Evolutionary conservation across 164 flowering plant species (phyloP).

Genomic region (Berberis thunbergii): DNA sequence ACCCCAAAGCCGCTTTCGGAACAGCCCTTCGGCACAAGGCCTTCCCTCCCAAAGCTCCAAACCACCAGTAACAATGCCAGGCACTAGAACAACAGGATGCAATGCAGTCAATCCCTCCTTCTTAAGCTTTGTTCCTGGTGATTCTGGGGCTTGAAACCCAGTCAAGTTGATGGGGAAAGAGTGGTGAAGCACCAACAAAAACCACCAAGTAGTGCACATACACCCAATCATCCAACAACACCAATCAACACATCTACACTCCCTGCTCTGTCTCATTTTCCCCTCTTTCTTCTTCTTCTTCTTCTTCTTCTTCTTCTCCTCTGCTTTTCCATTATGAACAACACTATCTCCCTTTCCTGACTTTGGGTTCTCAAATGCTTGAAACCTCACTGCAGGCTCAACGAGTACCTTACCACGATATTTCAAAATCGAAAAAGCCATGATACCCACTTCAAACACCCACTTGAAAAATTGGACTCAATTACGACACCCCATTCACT

Average conservation of each 20-base stretch:
- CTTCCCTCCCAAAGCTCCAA: constrained; percentile 19
- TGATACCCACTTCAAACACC: constrained; percentile 15
- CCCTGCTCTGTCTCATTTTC: constrained; percentile 17
- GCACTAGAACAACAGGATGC: constrained; percentile 16
- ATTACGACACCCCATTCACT: constrained; percentile 12
- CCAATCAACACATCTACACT: constrained; percentile 53
- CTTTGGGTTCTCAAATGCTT: constrained; percentile 13
- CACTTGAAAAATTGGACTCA: neutral
- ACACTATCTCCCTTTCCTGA: neutral
- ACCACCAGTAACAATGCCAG: constrained; percentile 19
- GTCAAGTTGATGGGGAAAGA: constrained; percentile 35
- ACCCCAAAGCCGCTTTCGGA: constrained; percentile 69
- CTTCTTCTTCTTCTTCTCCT: constrained; percentile 14
- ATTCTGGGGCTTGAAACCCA: constrained; percentile 35
- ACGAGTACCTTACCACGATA: constrained; percentile 40
- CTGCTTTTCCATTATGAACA: constrained; percentile 11
- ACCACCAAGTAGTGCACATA: constrained; percentile 70
- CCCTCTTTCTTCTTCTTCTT: constrained; percentile 14
- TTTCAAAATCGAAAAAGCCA: constrained; percentile 50
- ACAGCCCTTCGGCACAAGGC: constrained; percentile 67
- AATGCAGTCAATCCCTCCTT: constrained; percentile 11
- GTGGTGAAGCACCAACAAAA: constrained; percentile 41
- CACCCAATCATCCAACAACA: constrained; percentile 66
- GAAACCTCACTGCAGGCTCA: constrained; percentile 17
- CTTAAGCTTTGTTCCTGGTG: constrained; percentile 43